phyloP scores from a whole-genome alignment of 169 alveolate genomes.

The Plasmodium gaboni region DNA sequence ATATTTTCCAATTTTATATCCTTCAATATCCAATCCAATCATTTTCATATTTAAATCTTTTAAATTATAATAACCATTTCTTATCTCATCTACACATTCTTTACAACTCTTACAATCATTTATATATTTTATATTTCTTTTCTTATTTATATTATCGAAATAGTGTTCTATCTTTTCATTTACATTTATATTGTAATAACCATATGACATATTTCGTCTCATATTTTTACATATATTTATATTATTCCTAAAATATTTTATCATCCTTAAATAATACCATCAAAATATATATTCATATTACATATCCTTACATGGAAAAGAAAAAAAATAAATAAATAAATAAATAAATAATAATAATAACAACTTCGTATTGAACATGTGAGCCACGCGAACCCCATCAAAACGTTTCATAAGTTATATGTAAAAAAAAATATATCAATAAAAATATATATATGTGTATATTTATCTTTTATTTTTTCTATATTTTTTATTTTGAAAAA shows the following conservation, averaged over 20 bases:
- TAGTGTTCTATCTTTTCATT: conserved; percentile 16
- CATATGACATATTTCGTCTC: conserved; percentile 27
- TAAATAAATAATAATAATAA: no score
- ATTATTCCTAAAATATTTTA: background rate
- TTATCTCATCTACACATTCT: conserved; percentile 30
- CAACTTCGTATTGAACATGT: no score
- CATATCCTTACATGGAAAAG: no score
- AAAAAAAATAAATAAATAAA: no score
- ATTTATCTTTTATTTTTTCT: background rate
- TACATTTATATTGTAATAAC: conserved; percentile 27
- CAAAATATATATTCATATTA: no score
- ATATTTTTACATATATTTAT: conserved; percentile 7
- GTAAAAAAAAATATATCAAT: no score
- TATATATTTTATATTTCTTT: conserved; percentile 42
- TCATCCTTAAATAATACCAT: background rate
- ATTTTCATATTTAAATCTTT: background rate
- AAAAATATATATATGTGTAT: no score
- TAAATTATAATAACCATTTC: background rate
- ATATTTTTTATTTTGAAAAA: background rate
- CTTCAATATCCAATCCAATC: conserved; percentile 55
- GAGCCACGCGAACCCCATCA: no score
- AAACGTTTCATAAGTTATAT: no score
- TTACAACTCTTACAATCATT: conserved; percentile 30
- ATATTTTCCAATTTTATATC: conserved; percentile 53
- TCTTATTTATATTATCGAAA: conserved; percentile 18